These are phyloP conservation scores for Platanus orientalis DNA, from an alignment of 164 flowering plant genomes.

Conservation along the genomic window DNA sequence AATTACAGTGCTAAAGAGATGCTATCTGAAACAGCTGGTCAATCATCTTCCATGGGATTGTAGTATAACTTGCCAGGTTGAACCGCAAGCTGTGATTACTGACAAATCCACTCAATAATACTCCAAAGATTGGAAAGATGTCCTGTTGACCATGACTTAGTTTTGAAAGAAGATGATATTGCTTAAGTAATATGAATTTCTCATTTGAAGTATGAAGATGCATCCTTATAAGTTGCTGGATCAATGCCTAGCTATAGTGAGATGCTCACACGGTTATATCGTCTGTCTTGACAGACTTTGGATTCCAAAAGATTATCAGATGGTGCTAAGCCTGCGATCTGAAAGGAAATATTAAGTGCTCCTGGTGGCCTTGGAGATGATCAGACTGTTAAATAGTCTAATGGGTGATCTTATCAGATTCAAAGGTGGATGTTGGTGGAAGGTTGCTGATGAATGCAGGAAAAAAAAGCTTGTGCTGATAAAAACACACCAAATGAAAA, in stretches of 20 bases:
- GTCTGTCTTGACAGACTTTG: too few species aligned
- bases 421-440: too few species aligned
- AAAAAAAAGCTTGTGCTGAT: too few species aligned
- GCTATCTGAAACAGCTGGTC: constrained; percentile 1
- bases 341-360: too few species aligned
- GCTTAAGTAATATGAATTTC: constrained; percentile 13
- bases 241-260: constrained; percentile 7
- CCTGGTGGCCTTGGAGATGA: too few species aligned
- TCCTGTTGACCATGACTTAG: constrained; percentile 13
- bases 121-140: constrained; percentile 13
- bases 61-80: constrained; percentile 13
- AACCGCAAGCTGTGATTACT: constrained; percentile 13
- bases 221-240: constrained; percentile 1
- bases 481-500: too few species aligned
- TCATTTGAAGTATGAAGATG: constrained; percentile 10
- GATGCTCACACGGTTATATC: not conserved
- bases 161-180: constrained; percentile 12
- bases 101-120: constrained; percentile 15
- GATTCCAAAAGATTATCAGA: too few species aligned
- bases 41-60: constrained; percentile 5
- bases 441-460: too few species aligned
- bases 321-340: too few species aligned
- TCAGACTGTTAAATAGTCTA: too few species aligned
- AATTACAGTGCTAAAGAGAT: constrained; percentile 13
- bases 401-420: too few species aligned